Base-by-base conservation (phyloP, 2,329 filamentous ascomycete species). In the Epichloe uncinata region DNA sequence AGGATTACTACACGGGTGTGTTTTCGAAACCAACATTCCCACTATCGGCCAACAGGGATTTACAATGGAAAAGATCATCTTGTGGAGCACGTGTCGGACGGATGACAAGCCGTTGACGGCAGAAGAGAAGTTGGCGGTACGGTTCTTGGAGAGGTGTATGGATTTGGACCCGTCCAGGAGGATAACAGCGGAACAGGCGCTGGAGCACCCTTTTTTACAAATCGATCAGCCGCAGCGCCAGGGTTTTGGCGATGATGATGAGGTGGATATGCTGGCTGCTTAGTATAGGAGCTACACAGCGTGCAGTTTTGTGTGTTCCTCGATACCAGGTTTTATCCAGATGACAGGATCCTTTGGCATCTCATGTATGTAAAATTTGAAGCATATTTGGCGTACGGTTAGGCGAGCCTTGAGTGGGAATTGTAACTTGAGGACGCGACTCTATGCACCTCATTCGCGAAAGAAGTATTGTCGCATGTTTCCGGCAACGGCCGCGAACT, bases 1-100 rank as follows among this genome's bases (percentile, higher is more conserved):
- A 3, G 88, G 87, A 0, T 72, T 88, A 16, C 73, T 95, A 47
- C 93, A 98, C 61, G 93, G 93, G 1, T 87, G 90, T 60, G 81
- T 95, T 51, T 88, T 97, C 55, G 89, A 98, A 66, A 93, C 87
- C 0, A 95, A 81, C 52, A 89, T 98, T 51, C 91, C 91, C 1
- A 96, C 87, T 1, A 85, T 98, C 57, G 87, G 87, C 42, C 81
- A 85, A 56, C 79, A 81, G 42, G 93, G 93, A 0, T 95, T 95
- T 64, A 82, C 79, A 5, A 81, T 95, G 58, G 88, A 95, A 67
- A 93, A 95, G 69, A 93, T 98, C 57, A 84, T 98, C 55, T 74
- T 95, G 45, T 98, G 93, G 93, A 93, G 88, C 61, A 95, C 88
- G 26, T 87, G 85, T 53, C 80, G 88, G 20, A 82, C 79, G 50